These are phyloP conservation scores for Torulaspora globosa DNA, from an alignment of 1,139 yeast species.

Conservation along the genomic window DNA sequence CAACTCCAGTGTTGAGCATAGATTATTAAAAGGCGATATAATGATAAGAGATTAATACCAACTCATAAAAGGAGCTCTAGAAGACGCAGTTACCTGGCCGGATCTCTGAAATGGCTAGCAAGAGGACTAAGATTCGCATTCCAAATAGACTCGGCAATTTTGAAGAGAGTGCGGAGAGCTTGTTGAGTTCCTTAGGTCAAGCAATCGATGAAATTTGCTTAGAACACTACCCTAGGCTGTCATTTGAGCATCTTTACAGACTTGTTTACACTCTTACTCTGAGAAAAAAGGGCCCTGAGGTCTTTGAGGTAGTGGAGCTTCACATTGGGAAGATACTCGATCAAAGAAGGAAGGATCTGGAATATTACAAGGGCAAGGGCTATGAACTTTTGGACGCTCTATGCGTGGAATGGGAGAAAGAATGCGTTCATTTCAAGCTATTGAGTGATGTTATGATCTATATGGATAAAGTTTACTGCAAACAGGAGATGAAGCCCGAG, in stretches of 20 bases:
- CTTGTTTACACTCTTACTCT: slow-evolving; percentile 76
- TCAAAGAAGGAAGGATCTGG: slow-evolving; percentile 20
- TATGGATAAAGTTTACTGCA: slow-evolving; percentile 76
- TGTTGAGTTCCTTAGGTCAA: slow-evolving; percentile 67
- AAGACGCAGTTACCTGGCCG: not conserved
- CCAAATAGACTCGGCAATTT: slow-evolving; percentile 51
- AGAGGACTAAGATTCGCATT: slow-evolving; percentile 58
- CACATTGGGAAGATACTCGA: slow-evolving; percentile 52
- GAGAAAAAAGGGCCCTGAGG: slow-evolving; percentile 63
- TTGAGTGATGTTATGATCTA: slow-evolving; percentile 86
- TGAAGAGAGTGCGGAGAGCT: slow-evolving; percentile 38
- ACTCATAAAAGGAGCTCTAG: slow-evolving; percentile 6
- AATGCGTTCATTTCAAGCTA: slow-evolving; percentile 69
- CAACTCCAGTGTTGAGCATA: not conserved
- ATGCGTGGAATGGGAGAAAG: slow-evolving; percentile 67
- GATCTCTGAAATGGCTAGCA: not conserved
- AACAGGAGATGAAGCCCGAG: slow-evolving; percentile 61
- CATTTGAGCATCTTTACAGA: slow-evolving; percentile 82
- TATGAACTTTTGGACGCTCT: slow-evolving; percentile 47
- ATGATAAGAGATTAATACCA: not conserved
- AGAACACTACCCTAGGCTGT: slow-evolving; percentile 68
- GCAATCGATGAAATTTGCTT: slow-evolving; percentile 76
- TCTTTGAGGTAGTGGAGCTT: slow-evolving; percentile 60
- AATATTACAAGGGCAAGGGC: slow-evolving; percentile 16
- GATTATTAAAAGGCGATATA: not conserved